phyloP scores from a whole-genome alignment of 768 basidiomycete species.

The Lentinula sp. region DNA sequence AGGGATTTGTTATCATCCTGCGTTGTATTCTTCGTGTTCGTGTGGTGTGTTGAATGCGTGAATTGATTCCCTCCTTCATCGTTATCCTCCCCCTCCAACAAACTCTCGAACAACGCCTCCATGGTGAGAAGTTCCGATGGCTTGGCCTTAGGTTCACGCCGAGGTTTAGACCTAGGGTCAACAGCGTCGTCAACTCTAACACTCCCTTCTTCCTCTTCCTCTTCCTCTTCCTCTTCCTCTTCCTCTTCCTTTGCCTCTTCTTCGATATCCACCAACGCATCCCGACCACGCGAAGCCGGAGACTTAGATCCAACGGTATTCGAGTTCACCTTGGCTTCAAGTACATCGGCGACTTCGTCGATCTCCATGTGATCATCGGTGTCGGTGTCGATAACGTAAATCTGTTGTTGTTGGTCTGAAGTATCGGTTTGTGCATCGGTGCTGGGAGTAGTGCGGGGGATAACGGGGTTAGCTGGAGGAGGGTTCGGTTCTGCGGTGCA shows the following conservation, averaged over 20 bases:
- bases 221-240: not conserved
- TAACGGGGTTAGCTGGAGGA: not conserved
- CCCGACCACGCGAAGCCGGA: not conserved
- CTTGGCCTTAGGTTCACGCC: not conserved
- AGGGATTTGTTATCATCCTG: not conserved
- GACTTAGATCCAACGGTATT: not conserved
- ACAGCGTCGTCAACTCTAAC: too few relatives aligned
- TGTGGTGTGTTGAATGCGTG: not conserved
- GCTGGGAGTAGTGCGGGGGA: too few relatives aligned
- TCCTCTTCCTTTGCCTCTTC: not conserved
- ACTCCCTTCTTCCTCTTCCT: not conserved
- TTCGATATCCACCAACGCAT: not conserved
- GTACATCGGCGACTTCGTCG: not conserved
- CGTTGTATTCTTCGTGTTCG: not conserved
- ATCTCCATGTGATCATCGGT: not conserved
- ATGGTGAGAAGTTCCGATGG: not conserved
- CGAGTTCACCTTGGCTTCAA: not conserved
- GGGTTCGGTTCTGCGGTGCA: not conserved
- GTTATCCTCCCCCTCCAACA: not conserved
- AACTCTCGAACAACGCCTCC: not conserved
- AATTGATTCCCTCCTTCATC: not conserved
- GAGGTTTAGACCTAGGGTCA: too few relatives aligned
- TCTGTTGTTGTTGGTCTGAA: too few relatives aligned
- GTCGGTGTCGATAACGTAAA: not conserved
- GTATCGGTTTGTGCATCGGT: too few relatives aligned